These are phyloP conservation scores for Penicillium sp. DNA, from an alignment of 2,329 filamentous ascomycete genomes.

Conservation along the genomic window DNA sequence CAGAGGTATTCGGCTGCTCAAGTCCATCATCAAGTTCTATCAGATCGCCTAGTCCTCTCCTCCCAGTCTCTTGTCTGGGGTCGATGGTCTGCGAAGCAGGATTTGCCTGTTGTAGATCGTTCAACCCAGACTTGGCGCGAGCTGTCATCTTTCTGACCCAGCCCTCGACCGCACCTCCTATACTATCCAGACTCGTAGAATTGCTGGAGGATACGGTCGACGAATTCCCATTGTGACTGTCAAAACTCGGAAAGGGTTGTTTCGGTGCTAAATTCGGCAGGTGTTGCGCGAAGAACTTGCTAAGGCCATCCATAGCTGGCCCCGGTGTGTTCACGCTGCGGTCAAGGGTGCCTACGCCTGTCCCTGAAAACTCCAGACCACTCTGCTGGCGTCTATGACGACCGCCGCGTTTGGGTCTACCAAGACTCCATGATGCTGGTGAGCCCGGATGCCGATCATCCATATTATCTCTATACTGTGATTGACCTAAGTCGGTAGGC, in stretches of 20 bases:
- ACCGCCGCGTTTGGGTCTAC: slow-evolving; percentile 37
- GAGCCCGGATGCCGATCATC: slow-evolving; percentile 37
- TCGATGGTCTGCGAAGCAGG: slow-evolving; percentile 26
- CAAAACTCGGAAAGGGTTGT: slow-evolving; percentile 61
- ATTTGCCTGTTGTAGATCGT: slow-evolving; percentile 44
- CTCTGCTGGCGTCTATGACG: slow-evolving; percentile 49
- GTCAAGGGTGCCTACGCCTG: slow-evolving; percentile 84
- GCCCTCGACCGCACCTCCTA: slow-evolving; percentile 84
- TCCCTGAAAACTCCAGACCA: slow-evolving; percentile 72
- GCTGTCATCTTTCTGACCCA: slow-evolving; percentile 84
- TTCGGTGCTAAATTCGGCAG: slow-evolving; percentile 75
- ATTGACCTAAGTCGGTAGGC: slow-evolving; percentile 31
- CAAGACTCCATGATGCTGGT: slow-evolving; percentile 30
- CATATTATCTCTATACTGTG: slow-evolving; percentile 30
- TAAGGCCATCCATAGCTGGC: slow-evolving; percentile 82
- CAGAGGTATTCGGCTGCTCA: slow-evolving; percentile 33
- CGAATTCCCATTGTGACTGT: slow-evolving; percentile 42
- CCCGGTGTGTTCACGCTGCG: slow-evolving; percentile 60
- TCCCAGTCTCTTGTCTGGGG: slow-evolving; percentile 30
- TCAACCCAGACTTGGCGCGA: slow-evolving; percentile 46
- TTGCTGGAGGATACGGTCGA: slow-evolving; percentile 38
- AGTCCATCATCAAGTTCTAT: slow-evolving; percentile 50
- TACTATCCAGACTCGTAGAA: slow-evolving; percentile 70
- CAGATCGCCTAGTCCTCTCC: slow-evolving; percentile 45
- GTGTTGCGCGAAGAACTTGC: slow-evolving; percentile 82